Conservation (phyloP, 495 filamentous ascomycete species). For the Achaetomiella virescens region DNA sequence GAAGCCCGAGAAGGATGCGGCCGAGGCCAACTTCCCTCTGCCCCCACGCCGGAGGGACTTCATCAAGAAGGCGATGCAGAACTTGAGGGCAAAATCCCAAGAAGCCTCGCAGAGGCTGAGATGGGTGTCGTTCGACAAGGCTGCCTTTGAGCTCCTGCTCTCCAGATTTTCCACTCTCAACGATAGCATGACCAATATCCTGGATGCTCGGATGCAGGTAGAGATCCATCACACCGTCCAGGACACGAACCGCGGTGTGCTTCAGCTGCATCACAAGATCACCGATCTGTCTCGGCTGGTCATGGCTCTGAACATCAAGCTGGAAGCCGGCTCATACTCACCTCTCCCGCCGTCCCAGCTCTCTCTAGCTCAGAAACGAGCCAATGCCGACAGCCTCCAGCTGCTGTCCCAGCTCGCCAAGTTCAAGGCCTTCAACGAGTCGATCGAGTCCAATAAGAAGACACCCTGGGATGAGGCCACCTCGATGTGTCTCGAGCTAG, state of each 20-base stretch:
- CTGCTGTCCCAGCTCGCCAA: conserved; percentile 38
- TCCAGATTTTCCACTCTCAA: conserved; percentile 36
- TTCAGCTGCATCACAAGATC: conserved; percentile 40
- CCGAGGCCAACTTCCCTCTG: conserved; percentile 33
- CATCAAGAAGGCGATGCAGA: conserved; percentile 39
- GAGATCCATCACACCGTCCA: conserved; percentile 41
- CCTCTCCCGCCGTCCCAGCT: conserved; percentile 20
- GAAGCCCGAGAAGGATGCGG: conserved; percentile 34
- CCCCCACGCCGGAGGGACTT: conserved; percentile 29
- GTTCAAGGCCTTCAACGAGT: conserved; percentile 45
- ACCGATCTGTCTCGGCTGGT: conserved; percentile 36
- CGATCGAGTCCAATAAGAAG: conserved; percentile 31
- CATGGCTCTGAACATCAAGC: conserved; percentile 33
- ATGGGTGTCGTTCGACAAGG: conserved; percentile 42
- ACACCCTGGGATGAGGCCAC: conserved; percentile 26
- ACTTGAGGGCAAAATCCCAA: conserved; percentile 24
- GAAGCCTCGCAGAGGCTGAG: conserved; percentile 27
- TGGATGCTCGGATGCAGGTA: conserved; percentile 38
- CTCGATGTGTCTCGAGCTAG: conserved; percentile 30
- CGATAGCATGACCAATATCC: conserved; percentile 41
- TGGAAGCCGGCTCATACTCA: conserved; percentile 18
- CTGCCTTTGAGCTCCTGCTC: conserved; percentile 37
- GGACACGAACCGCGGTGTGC: conserved; percentile 40
- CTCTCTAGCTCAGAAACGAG: conserved; percentile 24
- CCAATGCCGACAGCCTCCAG: conserved; percentile 31